Base-by-base conservation (phyloP, 179 eudicot genomes). In the Dionaea muscipula region DNA sequence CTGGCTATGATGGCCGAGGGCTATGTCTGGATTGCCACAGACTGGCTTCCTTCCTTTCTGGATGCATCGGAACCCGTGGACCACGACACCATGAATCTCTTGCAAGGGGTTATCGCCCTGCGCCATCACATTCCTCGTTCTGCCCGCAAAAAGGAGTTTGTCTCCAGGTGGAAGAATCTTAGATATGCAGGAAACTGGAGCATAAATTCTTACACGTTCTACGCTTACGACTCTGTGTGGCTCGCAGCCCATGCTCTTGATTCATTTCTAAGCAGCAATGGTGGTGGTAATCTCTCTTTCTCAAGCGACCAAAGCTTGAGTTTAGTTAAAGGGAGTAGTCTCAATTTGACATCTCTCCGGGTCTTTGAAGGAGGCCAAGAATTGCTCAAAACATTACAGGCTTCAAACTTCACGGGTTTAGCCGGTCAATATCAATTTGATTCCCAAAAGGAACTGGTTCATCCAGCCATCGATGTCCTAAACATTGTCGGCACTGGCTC, bases 171-270 rank as follows among this genome's bases (percentile, higher is more conserved):
- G 80, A 61, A 64, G 55, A 54, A 35, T n/a, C 51, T 74, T 11
- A 78, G 68, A 33, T 51, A 59, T 56, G 68, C 61, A 24, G 63
- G 65, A 26, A 70, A 69, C 14, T 54, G 58, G 15, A 61, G 62
- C 17, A 61, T 73, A 22, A 81, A 72, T 52, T 74, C 84, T 7
- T 81, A 75, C 63, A 75, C 81, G 5, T 63, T 75, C n/a, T 81
- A 75, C 59, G 83, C 87, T 38, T 81, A 81, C 67, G 87, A 81
- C 62, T 70, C 88, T 31, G 80, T 81, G 4, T 81, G 88, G 88
- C 47, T 81, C 44, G 58, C 80, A 47, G 84, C 88, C 13, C 70
- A 48, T 40, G 78, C 84, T 38, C 78, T 81, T 41, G 81, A 78
- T 50, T 53, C 16, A 9, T 74, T 76, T 58, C 52, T 81, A n/a